A percentile compares a stretch with the other conserved stretches of the same genome.
Evolutionary conservation across 352 stramenopile genomes (phyloP).

Genomic region (Nothophytophthora sp.): DNA sequence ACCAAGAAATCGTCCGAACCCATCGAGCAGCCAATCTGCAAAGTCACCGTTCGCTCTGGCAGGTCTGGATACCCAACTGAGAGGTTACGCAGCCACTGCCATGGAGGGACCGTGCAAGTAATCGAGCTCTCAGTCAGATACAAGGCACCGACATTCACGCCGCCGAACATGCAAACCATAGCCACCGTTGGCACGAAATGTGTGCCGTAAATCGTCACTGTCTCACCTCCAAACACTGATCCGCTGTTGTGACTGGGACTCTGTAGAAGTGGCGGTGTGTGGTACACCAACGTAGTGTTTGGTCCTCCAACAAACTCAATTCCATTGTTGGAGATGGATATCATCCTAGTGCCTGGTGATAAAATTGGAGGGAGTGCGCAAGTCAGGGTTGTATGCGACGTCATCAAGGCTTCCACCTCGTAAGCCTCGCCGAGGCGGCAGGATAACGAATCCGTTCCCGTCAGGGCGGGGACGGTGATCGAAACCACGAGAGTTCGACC

Average conservation of each 20-base stretch:
- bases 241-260: constrained; percentile 15
- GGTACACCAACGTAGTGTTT: constrained; percentile 17
- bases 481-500: constrained; percentile 22
- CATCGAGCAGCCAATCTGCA: background rate
- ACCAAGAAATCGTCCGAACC: background rate
- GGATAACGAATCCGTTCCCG: constrained; percentile 11
- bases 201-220: constrained; percentile 13
- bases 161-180: constrained; percentile 27
- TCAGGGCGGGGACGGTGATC: constrained; percentile 19
- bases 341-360: constrained; percentile 6
- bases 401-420: constrained; percentile 8
- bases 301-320: constrained; percentile 32
- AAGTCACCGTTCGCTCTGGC: constrained; percentile 1
- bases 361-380: constrained; percentile 28
- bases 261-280: constrained; percentile 10
- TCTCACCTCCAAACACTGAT: constrained; percentile 33
- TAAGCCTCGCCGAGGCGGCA: constrained; percentile 38
- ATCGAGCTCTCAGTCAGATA: constrained; percentile 12
- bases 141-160: constrained; percentile 1
- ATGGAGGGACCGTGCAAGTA: constrained; percentile 28
- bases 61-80: background rate
- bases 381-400: constrained; percentile 27
- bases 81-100: constrained; percentile 5
- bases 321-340: constrained; percentile 41
- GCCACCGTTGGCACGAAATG: constrained; percentile 20